Percentiles rank a stretch among this genome's conserved stretches.
Evolutionary conservation across 768 basidiomycete genomes (phyloP).

Genomic region (Trametes sanguinea): DNA sequence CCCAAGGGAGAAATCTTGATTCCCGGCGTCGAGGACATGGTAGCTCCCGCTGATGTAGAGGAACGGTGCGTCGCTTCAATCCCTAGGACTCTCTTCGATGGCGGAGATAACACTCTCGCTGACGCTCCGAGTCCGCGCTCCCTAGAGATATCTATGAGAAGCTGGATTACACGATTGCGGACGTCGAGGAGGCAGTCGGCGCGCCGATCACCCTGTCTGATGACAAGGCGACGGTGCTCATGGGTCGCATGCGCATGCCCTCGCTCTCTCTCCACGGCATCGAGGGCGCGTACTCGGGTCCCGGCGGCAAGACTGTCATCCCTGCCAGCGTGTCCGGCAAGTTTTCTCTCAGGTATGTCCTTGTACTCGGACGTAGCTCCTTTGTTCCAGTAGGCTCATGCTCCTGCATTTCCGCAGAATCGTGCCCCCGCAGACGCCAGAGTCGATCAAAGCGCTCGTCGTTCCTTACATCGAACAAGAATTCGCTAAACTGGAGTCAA

Average conservation of each 20-base stretch:
- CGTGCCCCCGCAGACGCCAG: conserved; percentile 88
- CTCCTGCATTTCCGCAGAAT: conserved; percentile 42
- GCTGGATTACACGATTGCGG: conserved; percentile 70
- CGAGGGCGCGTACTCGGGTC: conserved; percentile 87
- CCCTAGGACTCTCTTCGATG: neutral
- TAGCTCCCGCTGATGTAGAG: conserved; percentile 66
- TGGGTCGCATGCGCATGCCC: conserved; percentile 92
- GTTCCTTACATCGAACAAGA: conserved; percentile 68
- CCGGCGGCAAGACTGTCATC: conserved; percentile 90
- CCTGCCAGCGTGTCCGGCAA: conserved; percentile 83
- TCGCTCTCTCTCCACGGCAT: conserved; percentile 93
- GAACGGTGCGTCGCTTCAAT: conserved; percentile 54
- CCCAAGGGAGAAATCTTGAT: conserved; percentile 81
- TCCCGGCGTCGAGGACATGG: conserved; percentile 87
- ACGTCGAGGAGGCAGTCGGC: conserved; percentile 79
- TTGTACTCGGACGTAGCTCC: neutral
- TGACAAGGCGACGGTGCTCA: conserved; percentile 78
- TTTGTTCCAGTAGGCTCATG: no score
- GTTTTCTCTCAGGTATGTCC: conserved; percentile 83
- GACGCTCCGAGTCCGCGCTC: no score
- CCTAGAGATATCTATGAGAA: conserved; percentile 66
- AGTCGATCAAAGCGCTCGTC: conserved; percentile 67
- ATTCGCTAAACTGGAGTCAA: conserved; percentile 82
- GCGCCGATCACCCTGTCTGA: conserved; percentile 69
- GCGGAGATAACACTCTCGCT: no score